Evolutionary conservation across 2,329 filamentous ascomycete genomes (phyloP).

Genomic region (Endothia cerciana): DNA sequence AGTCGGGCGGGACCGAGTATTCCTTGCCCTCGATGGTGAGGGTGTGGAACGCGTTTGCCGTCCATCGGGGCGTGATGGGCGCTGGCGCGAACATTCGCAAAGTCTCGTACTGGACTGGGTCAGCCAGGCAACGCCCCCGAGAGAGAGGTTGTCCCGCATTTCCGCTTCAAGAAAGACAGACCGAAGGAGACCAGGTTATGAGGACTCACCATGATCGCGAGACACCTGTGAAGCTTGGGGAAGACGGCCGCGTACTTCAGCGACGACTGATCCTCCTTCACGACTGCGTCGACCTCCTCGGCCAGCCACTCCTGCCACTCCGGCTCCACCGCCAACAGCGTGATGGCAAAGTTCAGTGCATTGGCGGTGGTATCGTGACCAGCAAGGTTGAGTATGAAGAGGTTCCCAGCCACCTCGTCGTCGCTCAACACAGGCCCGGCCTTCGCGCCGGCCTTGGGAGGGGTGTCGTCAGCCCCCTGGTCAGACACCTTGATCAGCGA

Average conservation of each 20-base stretch:
- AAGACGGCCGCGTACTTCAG: conserved; percentile 22
- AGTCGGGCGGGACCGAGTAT: conserved; percentile 9
- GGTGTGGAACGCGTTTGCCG: conserved; percentile 4
- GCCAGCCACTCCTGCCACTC: conserved; percentile 38
- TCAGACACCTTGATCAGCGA: conserved; percentile 11
- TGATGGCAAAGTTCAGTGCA: conserved; percentile 45
- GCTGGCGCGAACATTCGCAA: conserved; percentile 21
- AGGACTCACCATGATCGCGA: conserved; percentile 23
- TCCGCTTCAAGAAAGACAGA: neutral
- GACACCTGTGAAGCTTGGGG: conserved; percentile 21
- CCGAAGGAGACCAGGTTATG: neutral
- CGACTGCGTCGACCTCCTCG: conserved; percentile 33
- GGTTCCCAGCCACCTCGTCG: conserved; percentile 35
- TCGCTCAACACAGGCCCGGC: conserved; percentile 1
- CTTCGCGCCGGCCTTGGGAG: neutral
- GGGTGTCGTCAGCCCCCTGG: neutral
- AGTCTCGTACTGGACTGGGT: conserved; percentile 20
- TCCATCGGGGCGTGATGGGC: conserved; percentile 12
- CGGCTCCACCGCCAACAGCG: conserved; percentile 44
- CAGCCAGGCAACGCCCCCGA: neutral
- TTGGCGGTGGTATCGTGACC: conserved; percentile 37
- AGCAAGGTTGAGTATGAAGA: conserved; percentile 37
- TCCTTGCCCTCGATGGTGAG: conserved; percentile 15
- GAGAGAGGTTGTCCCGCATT: too few species aligned
- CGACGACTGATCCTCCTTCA: conserved; percentile 12